phyloP scores from a whole-genome alignment of 169 alveolate genomes.

The Prorocentrum cordatum region DNA sequence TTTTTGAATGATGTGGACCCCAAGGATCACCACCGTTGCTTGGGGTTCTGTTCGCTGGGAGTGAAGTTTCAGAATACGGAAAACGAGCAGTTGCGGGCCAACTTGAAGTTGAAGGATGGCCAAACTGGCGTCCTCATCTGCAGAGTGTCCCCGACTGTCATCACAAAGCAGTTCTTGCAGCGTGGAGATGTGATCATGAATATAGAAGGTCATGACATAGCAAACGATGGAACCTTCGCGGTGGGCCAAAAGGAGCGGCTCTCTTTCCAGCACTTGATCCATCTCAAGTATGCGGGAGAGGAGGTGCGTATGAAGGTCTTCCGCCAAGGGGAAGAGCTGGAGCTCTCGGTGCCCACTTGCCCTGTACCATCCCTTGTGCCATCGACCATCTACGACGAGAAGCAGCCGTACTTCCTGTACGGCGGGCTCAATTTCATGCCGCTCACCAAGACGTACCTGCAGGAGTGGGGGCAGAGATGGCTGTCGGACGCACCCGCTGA shows the following conservation, averaged over 20 bases:
- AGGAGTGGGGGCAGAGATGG: conserved; percentile 14
- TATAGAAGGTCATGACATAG: too few relatives aligned
- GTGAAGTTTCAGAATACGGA: too few relatives aligned
- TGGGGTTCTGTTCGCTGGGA: not conserved
- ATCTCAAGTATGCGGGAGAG: not conserved
- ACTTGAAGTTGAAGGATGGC: too few relatives aligned
- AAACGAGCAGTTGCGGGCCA: too few relatives aligned
- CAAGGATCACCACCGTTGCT: not conserved
- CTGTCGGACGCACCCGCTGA: not conserved
- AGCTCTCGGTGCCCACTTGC: not conserved
- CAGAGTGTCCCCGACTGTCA: too few relatives aligned
- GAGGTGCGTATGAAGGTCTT: not conserved
- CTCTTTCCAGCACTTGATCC: not conserved
- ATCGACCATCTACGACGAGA: conserved; percentile 13
- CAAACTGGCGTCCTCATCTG: too few relatives aligned
- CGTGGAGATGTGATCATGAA: too few relatives aligned
- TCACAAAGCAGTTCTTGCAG: too few relatives aligned
- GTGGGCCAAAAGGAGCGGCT: conserved; percentile 6
- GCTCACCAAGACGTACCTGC: conserved; percentile 8
- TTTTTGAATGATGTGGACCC: conserved; percentile 73
- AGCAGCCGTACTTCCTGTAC: conserved; percentile 36
- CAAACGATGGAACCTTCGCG: too few relatives aligned
- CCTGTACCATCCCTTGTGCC: not conserved
- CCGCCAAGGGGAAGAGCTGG: not conserved
- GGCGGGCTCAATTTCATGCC: conserved; percentile 37